Evolutionary conservation across 495 filamentous ascomycete species (phyloP).

Genomic region (Saxispiralis lemnorum): DNA sequence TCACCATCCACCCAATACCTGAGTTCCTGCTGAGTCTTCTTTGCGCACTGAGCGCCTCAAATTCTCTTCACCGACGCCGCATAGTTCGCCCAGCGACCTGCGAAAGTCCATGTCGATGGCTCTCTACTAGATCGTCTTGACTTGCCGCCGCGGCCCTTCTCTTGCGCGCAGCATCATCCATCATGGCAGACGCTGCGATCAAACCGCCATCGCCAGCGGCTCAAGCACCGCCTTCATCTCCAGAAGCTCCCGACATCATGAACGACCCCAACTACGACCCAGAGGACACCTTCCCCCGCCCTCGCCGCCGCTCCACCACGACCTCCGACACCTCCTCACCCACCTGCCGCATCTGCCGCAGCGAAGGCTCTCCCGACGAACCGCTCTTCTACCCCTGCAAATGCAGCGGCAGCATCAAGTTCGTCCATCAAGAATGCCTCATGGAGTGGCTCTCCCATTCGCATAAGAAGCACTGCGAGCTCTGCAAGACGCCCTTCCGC

Average conservation of each 20-base stretch:
- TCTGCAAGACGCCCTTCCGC: slow-evolving; percentile 93
- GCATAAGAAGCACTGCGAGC: slow-evolving; percentile 97
- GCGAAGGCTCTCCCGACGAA: slow-evolving; percentile 68
- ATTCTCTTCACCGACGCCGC: background rate
- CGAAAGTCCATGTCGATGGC: too few species aligned
- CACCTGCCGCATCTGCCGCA: slow-evolving; percentile 88
- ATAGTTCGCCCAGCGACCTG: background rate
- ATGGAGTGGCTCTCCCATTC: slow-evolving; percentile 97
- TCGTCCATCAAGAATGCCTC: slow-evolving; percentile 90
- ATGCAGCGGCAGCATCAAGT: slow-evolving; percentile 96
- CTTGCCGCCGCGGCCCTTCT: background rate
- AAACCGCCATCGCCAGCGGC: too few species aligned
- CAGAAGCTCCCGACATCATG: slow-evolving; percentile 38
- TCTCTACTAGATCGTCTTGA: background rate
- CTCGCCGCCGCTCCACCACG: background rate
- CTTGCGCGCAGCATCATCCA: too few species aligned
- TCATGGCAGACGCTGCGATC: slow-evolving; percentile 3
- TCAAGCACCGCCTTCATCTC: background rate
- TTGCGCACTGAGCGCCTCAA: too few species aligned
- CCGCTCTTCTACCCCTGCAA: slow-evolving; percentile 95
- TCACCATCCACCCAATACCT: background rate
- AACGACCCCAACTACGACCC: slow-evolving; percentile 29
- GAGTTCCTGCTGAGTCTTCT: too few species aligned
- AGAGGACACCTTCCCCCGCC: slow-evolving; percentile 28
- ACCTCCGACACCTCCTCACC: slow-evolving; percentile 33